Conservation (phyloP, 1,284 basidiomycete species). For the Athelia sp. region DNA sequence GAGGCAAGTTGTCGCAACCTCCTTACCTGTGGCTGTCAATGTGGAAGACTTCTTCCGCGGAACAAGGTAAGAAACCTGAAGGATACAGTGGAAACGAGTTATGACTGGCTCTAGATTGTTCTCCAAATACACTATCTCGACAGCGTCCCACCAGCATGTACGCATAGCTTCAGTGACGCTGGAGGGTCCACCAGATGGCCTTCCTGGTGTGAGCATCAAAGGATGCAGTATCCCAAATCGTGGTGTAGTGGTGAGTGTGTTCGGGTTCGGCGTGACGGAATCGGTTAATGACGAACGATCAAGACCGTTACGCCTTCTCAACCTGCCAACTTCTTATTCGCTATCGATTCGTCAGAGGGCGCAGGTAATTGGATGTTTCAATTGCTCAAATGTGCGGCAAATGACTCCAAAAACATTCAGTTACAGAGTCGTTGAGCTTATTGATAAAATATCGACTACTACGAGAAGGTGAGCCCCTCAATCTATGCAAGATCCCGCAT, state of each 20-base stretch:
- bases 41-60: constrained; percentile 86
- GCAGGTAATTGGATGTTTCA: constrained; percentile 39
- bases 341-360: constrained; percentile 53
- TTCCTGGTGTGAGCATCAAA: constrained; percentile 46
- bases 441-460: constrained; percentile 67
- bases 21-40: constrained; percentile 76
- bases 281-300: constrained; percentile 2
- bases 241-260: constrained; percentile 32
- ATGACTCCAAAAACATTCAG: constrained; percentile 29
- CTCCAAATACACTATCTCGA: constrained; percentile 76
- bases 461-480: constrained; percentile 53
- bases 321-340: constrained; percentile 70
- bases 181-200: constrained; percentile 33
- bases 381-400: constrained; percentile 7
- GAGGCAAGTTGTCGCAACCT: constrained; percentile 50
- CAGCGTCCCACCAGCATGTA: constrained; percentile 66
- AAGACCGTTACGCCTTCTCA: constrained; percentile 68
- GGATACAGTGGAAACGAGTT: not conserved
- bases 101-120: constrained; percentile 47
- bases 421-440: constrained; percentile 57
- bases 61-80: constrained; percentile 36
- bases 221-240: constrained; percentile 38
- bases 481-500: too few relatives aligned
- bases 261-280: not conserved
- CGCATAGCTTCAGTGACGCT: constrained; percentile 59